These are phyloP conservation scores for Acanthamoeba lenticulata DNA, from an alignment of 208 protist species.

Conservation along the genomic window DNA sequence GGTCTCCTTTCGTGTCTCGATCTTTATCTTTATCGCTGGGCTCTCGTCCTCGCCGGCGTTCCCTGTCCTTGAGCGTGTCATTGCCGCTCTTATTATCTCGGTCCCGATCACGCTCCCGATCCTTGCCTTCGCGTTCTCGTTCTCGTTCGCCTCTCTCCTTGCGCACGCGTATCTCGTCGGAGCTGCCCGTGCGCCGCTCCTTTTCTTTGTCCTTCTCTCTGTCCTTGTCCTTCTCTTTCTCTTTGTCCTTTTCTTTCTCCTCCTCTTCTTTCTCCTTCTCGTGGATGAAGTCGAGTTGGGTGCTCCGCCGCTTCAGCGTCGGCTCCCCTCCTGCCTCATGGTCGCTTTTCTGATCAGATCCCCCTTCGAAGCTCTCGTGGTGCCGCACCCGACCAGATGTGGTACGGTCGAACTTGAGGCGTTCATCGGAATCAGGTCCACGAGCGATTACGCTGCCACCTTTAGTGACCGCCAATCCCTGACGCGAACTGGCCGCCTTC, in stretches of 20 bases:
- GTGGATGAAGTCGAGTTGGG: constrained; percentile 14
- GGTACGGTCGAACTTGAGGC: not conserved
- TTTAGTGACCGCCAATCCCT: not conserved
- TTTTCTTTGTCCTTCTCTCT: not conserved
- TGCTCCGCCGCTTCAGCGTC: not conserved
- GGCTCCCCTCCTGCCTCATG: not conserved
- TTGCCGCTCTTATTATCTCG: not conserved
- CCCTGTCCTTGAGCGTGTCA: not conserved
- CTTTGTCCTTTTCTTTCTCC: not conserved
- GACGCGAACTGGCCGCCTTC: constrained; percentile 19
- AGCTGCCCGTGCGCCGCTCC: not conserved
- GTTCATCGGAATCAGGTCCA: not conserved
- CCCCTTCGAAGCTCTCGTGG: not conserved
- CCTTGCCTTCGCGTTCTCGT: not conserved
- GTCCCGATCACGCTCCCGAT: not conserved
- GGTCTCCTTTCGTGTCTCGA: not conserved
- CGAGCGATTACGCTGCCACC: not conserved
- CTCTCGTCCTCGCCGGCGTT: not conserved
- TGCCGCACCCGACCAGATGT: not conserved
- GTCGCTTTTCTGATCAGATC: not conserved
- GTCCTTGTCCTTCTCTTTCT: not conserved
- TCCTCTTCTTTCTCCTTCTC: not conserved
- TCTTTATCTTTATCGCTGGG: too few species aligned
- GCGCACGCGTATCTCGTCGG: too few species aligned
- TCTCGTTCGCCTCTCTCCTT: not conserved